Evolutionary conservation across 495 filamentous ascomycete genomes (phyloP).

Genomic region (Hypoxylon rickii): DNA sequence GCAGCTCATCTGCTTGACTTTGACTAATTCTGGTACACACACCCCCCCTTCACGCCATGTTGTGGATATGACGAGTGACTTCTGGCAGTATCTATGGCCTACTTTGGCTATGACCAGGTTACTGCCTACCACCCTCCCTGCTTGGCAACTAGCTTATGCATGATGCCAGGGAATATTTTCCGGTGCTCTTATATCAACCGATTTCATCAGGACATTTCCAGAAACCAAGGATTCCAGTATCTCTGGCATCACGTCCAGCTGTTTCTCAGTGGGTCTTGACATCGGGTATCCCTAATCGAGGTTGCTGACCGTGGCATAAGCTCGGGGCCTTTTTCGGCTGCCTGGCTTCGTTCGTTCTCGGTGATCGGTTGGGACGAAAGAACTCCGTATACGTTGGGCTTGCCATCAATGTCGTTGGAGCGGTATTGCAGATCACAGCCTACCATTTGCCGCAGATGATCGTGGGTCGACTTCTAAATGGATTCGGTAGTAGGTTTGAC

Average conservation of each 20-base stretch:
- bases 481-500: constrained; percentile 33
- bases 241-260: constrained; percentile 45
- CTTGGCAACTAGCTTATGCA: constrained; percentile 14
- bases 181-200: constrained; percentile 39
- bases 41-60: constrained; percentile 23
- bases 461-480: constrained; percentile 37
- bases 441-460: constrained; percentile 40
- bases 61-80: constrained; percentile 18
- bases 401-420: constrained; percentile 38
- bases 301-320: constrained; percentile 56
- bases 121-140: constrained; percentile 6
- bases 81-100: constrained; percentile 37
- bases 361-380: constrained; percentile 42
- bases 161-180: constrained; percentile 36
- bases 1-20: constrained; percentile 26
- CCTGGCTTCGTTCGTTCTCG: constrained; percentile 34
- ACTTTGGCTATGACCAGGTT: constrained; percentile 43
- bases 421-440: constrained; percentile 39
- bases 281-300: constrained; percentile 17
- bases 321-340: constrained; percentile 47
- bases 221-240: constrained; percentile 37
- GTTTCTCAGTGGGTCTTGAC: constrained; percentile 39
- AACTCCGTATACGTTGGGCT: constrained; percentile 41
- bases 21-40: constrained; percentile 23
- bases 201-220: constrained; percentile 40